These are phyloP conservation scores for Nakaseomyces bracarensis DNA, from an alignment of 1,139 yeast species.

Conservation along the genomic window DNA sequence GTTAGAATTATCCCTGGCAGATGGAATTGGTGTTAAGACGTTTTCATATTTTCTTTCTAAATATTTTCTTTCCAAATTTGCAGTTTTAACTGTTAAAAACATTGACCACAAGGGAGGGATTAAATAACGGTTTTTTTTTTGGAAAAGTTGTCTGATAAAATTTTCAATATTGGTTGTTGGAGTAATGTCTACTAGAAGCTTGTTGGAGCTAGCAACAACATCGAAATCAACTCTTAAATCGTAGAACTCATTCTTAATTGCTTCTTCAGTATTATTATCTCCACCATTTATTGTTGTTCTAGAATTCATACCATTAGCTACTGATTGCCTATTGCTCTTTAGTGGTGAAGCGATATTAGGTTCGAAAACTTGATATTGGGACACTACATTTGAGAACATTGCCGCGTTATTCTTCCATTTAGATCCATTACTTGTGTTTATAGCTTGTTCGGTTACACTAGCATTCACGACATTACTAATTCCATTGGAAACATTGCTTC, in stretches of 20 bases:
- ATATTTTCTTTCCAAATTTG: conserved; percentile 34
- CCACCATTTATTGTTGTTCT: conserved; percentile 6
- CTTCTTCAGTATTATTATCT: conserved; percentile 2
- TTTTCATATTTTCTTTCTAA: conserved; percentile 13
- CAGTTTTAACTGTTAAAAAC: conserved; percentile 52
- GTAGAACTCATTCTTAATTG: conserved; percentile 18
- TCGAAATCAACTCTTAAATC: conserved; percentile 15
- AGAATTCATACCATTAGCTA: conserved; percentile 3
- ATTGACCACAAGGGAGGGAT: conserved; percentile 56
- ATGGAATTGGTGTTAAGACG: conserved; percentile 7
- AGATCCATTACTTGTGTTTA: neutral
- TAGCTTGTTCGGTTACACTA: no score
- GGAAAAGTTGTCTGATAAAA: conserved; percentile 26
- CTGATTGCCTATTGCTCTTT: conserved; percentile 20
- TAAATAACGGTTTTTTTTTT: conserved; percentile 21
- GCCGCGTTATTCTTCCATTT: conserved; percentile 10
- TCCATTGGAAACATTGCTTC: neutral
- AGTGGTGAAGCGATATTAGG: conserved; percentile 21
- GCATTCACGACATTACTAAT: neutral
- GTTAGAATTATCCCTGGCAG: conserved; percentile 6
- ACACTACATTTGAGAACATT: conserved; percentile 18
- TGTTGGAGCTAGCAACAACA: conserved; percentile 9
- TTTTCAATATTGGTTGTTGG: conserved; percentile 27
- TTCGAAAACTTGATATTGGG: conserved; percentile 20
- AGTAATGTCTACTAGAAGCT: conserved; percentile 18